A percentile compares a stretch with the other conserved stretches of the same genome.
Conservation (phyloP, 768 basidiomycete genomes). For the Lactarius akahatsu region DNA sequence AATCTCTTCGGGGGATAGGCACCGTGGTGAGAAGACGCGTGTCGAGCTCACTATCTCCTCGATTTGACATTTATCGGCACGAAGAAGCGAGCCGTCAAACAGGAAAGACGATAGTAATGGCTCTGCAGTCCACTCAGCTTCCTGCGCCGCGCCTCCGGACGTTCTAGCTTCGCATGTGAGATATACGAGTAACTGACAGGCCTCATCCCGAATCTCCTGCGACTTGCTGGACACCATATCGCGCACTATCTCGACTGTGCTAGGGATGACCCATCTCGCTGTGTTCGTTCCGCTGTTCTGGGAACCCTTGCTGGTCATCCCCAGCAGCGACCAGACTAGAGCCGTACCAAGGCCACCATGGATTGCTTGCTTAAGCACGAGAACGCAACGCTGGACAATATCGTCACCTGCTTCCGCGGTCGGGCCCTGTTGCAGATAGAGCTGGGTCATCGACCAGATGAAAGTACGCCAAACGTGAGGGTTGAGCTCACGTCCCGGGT, state of each 20-base stretch:
- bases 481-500: constrained; percentile 22
- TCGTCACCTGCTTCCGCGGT: constrained; percentile 2
- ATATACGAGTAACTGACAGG: constrained; percentile 5
- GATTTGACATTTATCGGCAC: constrained; percentile 12
- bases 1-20: constrained; percentile 21
- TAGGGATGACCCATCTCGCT: constrained; percentile 6
- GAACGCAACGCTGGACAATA: constrained; percentile 16
- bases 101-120: constrained; percentile 9
- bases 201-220: constrained; percentile 10
- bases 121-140: constrained; percentile 8
- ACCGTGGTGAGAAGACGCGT: constrained; percentile 6
- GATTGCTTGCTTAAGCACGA: constrained; percentile 21
- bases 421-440: constrained; percentile 11
- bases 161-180: constrained; percentile 1
- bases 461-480: constrained; percentile 26
- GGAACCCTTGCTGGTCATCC: neutral
- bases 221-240: constrained; percentile 23
- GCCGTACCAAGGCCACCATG: constrained; percentile 19
- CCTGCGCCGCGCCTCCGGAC: neutral
- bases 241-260: constrained; percentile 13
- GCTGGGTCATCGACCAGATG: constrained; percentile 27
- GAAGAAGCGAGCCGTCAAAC: constrained; percentile 22
- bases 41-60: constrained; percentile 5
- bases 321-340: constrained; percentile 15
- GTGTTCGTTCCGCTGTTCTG: neutral